Evolutionary conservation across 1,284 basidiomycete genomes (phyloP), one percentile per base, ranked within the genome.

Genomic region (Ustilago tritici): DNA sequence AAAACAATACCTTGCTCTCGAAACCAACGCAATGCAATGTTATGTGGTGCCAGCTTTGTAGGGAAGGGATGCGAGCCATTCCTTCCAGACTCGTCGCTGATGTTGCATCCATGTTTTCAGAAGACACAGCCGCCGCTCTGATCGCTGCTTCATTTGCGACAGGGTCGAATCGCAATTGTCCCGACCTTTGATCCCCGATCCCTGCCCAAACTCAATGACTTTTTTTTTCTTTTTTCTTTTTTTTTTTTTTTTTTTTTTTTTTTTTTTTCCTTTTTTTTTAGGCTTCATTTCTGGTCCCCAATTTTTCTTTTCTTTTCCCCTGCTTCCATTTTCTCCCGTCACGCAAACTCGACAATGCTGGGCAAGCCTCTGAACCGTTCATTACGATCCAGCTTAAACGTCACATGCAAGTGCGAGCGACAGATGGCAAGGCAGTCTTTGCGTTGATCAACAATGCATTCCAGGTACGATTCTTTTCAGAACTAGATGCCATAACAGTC

Each of bases 401-500:
- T 46, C n/a, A 11, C n/a, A n/a, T 46, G 43, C 7, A 19, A 19
- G 4, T n/a, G 23, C 5, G 8, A 46, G 43, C 43, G 23, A 23
- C 23, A 23, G 23, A 23, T 23, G 2, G 23, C 2, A 15, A 41
- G 11, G 40, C 17, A 15, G 15, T 6, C 23, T 23, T 17, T 41
- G 40, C 11, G 12, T 12, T 12, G n/a, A 19, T 19, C n/a, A 19
- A 46, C 0, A 46, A 19, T 7, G 4, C 43, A 23, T 5, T 7
- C n/a, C n/a, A n/a, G 43, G 1, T 11, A 43, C 0, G 5, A 17
- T 43, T 9, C 3, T 1, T 46, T 17, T 46, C 7, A 1, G n/a
- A 7, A 19, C 43, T 10, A 15, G 19, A 40, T 56, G 54, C 34
- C 35, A 56, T 56, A 41, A 32, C 38, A 56, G 54, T 28, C 54